Base-by-base conservation (phyloP, 1,284 basidiomycete genomes). In the Xerocomus minutiporus region DNA sequence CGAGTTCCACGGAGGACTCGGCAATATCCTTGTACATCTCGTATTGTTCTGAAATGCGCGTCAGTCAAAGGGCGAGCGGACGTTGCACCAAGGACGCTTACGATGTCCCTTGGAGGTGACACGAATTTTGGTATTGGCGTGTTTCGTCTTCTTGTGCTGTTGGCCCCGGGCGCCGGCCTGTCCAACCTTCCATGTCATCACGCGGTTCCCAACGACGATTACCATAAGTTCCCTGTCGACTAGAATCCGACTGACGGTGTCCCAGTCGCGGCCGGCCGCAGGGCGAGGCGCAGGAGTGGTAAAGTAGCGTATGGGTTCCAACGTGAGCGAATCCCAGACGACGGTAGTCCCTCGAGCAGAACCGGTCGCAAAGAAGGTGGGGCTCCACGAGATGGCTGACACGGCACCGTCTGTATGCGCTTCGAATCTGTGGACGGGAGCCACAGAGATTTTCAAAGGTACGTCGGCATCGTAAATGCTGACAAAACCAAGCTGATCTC, bases 131-230 rank as follows among this genome's bases (percentile, higher is more conserved):
- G 38, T 5, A 28, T 61, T 57, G 32, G 60, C 45, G 12, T 65
- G 64, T 44, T 52, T 67, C 9, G 23, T 39, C 40, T 51, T 71
- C 55, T 54, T 42, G 44, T 23, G 50, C 31, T 46, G 39, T 42
- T 47, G 38, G n/a, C 35, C 51, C 46, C 50, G 54, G 12, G 45
- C 48, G 38, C 62, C 57, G 12, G 77, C 70, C 1, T 75, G 73
- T 8, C 81, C 84, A 4, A 83, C 81, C 55, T 79, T 79, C 85
- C 88, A 93, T 1, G 84, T 78, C 60, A 90, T 71, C 5, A 91
- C 78, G 47, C 78, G 73, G 52, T 77, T 79, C 2, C 84, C 89
- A 8, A 88, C 78, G 38, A 75, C 74, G 8, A 82, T 82, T 34
- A 91, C 68, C 29, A 93, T 55, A 13, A 81, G 70, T 39, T 91